Conservation (phyloP, 805 yeast species). For the Scheffersomyces lignosus region DNA sequence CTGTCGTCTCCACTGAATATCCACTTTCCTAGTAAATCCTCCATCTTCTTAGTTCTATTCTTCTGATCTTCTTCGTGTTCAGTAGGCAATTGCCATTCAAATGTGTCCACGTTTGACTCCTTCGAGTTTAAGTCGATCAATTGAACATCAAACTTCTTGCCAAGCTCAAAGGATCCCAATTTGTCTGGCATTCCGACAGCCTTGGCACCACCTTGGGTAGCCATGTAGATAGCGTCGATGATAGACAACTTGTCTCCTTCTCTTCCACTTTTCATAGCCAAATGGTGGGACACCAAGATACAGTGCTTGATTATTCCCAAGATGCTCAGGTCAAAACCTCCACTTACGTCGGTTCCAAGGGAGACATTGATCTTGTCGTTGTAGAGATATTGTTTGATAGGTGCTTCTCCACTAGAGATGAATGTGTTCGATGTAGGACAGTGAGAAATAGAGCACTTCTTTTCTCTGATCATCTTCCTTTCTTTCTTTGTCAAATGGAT, state of each 20-base stretch:
- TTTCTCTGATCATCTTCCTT: conserved; percentile 50
- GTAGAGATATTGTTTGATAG: conserved; percentile 63
- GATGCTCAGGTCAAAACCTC: conserved; percentile 43
- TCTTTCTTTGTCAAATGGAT: conserved; percentile 72
- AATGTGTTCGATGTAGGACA: conserved; percentile 93
- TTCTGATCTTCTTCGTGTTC: conserved; percentile 12
- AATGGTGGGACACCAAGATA: conserved; percentile 42
- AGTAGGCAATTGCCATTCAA: conserved; percentile 65
- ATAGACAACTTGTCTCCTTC: conserved; percentile 52
- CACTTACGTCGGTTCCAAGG: conserved; percentile 49
- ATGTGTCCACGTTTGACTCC: conserved; percentile 69
- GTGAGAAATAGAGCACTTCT: conserved; percentile 76
- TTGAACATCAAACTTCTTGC: conserved; percentile 85
- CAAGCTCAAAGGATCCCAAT: conserved; percentile 72
- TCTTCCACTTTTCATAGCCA: conserved; percentile 31
- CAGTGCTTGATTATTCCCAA: conserved; percentile 33
- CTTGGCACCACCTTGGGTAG: conserved; percentile 88
- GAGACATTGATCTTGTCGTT: conserved; percentile 71
- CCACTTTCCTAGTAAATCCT: conserved; percentile 80
- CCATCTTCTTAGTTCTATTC: conserved; percentile 28
- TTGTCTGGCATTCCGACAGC: conserved; percentile 57
- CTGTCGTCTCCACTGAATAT: conserved; percentile 92
- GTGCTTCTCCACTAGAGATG: conserved; percentile 87
- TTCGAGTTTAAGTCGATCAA: conserved; percentile 58
- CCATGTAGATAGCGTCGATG: conserved; percentile 73